These are phyloP conservation scores for Coemansia sp. DNA, from an alignment of 192 early-diverging fungal species.

Conservation along the genomic window DNA sequence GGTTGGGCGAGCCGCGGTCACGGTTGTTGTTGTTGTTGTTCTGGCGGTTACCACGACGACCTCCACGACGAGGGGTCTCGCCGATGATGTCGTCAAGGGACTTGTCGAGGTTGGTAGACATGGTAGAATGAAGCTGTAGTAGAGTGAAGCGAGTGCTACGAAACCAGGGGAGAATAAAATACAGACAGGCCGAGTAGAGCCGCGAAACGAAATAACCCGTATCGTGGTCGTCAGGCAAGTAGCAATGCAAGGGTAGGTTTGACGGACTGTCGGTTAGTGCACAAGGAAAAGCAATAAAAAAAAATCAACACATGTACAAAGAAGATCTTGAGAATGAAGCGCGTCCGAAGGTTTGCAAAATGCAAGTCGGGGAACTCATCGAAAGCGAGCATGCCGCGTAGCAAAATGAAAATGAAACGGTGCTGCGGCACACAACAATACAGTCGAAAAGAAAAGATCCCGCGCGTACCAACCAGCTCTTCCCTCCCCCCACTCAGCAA, in stretches of 20 bases:
- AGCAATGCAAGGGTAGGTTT: not conserved
- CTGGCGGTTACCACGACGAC: conserved; percentile 30
- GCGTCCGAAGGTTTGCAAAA: not conserved
- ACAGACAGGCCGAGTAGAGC: not conserved
- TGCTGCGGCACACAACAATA: not conserved
- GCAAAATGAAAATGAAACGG: not conserved
- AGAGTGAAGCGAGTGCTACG: not conserved
- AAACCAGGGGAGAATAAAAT: conserved; percentile 13
- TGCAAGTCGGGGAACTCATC: not conserved
- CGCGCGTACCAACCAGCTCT: not conserved
- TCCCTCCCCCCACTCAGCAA: conserved; percentile 4
- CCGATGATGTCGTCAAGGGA: conserved; percentile 55
- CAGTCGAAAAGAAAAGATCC: not conserved
- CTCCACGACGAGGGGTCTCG: conserved; percentile 25
- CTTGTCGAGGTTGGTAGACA: conserved; percentile 54
- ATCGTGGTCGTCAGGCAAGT: not conserved
- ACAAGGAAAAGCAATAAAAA: not conserved
- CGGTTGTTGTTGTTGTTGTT: not conserved
- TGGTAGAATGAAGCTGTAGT: conserved; percentile 10
- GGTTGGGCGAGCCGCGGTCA: conserved; percentile 19
- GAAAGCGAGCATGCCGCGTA: not conserved
- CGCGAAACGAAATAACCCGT: not conserved
- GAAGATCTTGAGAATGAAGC: not conserved
- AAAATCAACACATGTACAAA: conserved; percentile 5
- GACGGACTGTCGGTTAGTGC: conserved; percentile 6